phyloP scores from a whole-genome alignment of 192 early-diverging fungal genomes.

The Backusella sp. region DNA sequence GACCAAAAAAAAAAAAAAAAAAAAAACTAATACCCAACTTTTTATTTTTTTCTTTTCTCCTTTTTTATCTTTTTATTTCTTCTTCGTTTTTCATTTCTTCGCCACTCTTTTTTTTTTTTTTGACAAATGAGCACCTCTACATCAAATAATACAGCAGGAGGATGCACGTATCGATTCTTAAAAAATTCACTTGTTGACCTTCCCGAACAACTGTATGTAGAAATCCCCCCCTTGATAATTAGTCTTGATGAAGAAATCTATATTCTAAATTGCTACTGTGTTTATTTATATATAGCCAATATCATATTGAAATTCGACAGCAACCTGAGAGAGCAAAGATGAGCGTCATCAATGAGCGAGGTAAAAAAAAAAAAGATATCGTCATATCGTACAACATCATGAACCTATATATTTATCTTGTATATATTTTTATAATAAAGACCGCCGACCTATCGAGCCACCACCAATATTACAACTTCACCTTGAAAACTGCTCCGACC shows the following conservation, averaged over 20 bases:
- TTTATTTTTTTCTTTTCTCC: neutral
- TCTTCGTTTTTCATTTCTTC: neutral
- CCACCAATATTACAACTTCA: constrained; percentile 36
- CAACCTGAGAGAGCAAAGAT: constrained; percentile 32
- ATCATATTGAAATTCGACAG: constrained; percentile 27
- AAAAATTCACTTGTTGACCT: neutral
- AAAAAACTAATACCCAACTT: neutral
- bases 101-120: neutral
- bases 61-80: constrained; percentile 7
- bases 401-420: neutral
- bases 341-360: constrained; percentile 32
- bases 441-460: constrained; percentile 38
- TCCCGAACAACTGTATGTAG: neutral
- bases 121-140: neutral
- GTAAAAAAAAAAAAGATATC: constrained; percentile 9
- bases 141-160: neutral
- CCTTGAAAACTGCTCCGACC: constrained; percentile 17
- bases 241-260: neutral
- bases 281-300: constrained; percentile 9
- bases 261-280: neutral
- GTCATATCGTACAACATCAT: neutral
- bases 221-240: neutral
- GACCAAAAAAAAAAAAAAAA: neutral
- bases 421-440: constrained; percentile 9
- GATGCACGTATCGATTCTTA: neutral